A percentile compares a stretch with the other conserved stretches of the same genome.
Conservation (phyloP, 192 early-diverging fungal species). For the Backusella morwellensis region DNA sequence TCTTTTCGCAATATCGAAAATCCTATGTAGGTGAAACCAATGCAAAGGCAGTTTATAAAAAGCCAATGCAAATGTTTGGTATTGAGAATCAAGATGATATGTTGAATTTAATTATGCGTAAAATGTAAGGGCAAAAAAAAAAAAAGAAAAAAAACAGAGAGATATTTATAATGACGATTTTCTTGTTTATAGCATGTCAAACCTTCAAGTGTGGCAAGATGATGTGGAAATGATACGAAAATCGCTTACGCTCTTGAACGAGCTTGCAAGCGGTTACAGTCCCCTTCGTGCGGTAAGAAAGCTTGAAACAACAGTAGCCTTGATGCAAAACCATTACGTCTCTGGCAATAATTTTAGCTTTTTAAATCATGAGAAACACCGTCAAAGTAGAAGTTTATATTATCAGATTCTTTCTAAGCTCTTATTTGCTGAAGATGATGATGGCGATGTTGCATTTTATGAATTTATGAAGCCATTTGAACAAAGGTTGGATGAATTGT, state of each 20-base stretch:
- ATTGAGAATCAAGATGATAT: conserved; percentile 60
- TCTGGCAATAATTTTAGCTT: conserved; percentile 70
- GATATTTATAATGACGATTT: neutral
- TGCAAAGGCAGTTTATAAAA: conserved; percentile 54
- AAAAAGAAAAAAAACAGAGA: neutral
- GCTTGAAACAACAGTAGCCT: conserved; percentile 60
- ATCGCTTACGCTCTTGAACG: conserved; percentile 71
- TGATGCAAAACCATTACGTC: conserved; percentile 66
- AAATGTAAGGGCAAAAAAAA: conserved; percentile 46
- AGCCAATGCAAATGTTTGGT: conserved; percentile 61
- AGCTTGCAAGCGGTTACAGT: conserved; percentile 70
- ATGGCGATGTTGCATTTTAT: conserved; percentile 53
- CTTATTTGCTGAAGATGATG: conserved; percentile 69
- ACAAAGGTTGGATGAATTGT: conserved; percentile 50
- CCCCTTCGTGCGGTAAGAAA: conserved; percentile 72
- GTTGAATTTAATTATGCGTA: conserved; percentile 61
- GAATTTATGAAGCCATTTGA: conserved; percentile 76
- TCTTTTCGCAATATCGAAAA: conserved; percentile 73
- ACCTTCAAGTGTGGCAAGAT: conserved; percentile 61
- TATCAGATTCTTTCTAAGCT: conserved; percentile 77
- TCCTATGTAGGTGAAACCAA: conserved; percentile 74
- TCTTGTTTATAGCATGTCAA: conserved; percentile 44
- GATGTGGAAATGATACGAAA: conserved; percentile 53
- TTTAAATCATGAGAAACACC: conserved; percentile 57
- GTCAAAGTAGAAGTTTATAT: conserved; percentile 62